Evolutionary conservation across 768 basidiomycete species (phyloP).

Genomic region (Russula sp.): DNA sequence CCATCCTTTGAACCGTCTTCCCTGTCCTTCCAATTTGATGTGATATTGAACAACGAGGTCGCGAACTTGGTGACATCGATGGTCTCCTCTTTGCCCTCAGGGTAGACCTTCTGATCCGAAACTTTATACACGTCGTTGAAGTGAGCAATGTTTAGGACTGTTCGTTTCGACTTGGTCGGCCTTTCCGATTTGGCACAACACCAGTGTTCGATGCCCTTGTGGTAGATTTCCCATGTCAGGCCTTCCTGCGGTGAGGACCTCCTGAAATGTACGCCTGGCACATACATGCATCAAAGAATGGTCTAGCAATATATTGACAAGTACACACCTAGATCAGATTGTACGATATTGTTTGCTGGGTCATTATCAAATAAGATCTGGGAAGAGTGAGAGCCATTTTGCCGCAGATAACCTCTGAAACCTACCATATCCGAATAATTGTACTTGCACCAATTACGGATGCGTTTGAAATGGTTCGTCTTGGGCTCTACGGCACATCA

Average conservation of each 20-base stretch:
- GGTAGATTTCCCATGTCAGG: not conserved
- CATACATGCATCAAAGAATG: not conserved
- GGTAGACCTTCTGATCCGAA: no score
- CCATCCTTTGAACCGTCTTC: no score
- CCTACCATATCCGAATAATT: not conserved
- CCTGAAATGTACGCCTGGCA: not conserved
- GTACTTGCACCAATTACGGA: not conserved
- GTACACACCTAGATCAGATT: not conserved
- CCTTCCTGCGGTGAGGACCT: not conserved
- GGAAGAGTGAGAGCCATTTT: not conserved
- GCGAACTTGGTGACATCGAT: no score
- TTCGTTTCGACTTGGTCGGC: no score
- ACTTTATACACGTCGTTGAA: no score
- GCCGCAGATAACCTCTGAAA: not conserved
- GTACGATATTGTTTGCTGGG: not conserved
- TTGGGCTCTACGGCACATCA: not conserved
- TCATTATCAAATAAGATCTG: not conserved
- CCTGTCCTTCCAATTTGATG: no score
- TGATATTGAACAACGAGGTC: no score
- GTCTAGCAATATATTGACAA: not conserved
- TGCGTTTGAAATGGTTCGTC: not conserved
- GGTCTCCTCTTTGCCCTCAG: no score
- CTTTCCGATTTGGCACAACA: not conserved
- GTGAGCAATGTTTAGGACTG: no score
- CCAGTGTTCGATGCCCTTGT: not conserved